Evolutionary conservation across 345 rosid species (phyloP).

Genomic region (Physaria fendleri): DNA sequence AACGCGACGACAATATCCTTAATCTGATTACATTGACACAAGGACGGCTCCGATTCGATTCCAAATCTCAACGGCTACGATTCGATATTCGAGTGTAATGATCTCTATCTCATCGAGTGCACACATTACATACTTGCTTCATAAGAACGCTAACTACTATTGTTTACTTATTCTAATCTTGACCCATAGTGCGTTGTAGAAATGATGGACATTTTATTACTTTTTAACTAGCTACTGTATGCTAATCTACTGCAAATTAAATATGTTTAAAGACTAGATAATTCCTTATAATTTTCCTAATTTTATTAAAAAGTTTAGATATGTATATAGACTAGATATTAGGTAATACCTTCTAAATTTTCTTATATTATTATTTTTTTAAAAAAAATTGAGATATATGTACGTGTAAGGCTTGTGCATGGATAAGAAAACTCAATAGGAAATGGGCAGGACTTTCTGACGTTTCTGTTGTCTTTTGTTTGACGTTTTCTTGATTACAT

Average conservation of each 20-base stretch:
- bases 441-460: constrained; percentile 9
- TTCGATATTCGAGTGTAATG: constrained; percentile 15
- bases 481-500: constrained; percentile 7
- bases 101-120: constrained; percentile 19
- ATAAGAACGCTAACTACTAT: constrained; percentile 18
- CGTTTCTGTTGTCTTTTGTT: constrained; percentile 16
- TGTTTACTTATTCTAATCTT: constrained; percentile 24
- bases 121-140: constrained; percentile 22
- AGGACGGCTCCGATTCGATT: constrained; percentile 14
- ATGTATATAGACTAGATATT: too few species aligned
- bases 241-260: background rate
- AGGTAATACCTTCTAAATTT: background rate
- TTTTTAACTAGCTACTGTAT: background rate
- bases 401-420: constrained; percentile 21
- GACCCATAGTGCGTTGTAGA: constrained; percentile 27
- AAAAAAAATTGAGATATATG: background rate
- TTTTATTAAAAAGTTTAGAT: background rate
- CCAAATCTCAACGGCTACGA: constrained; percentile 9
- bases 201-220: constrained; percentile 4
- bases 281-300: background rate
- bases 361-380: background rate
- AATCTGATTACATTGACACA: constrained; percentile 13
- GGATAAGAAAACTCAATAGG: constrained; percentile 14
- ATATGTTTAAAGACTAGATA: too few species aligned
- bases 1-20: constrained; percentile 30